Percentiles rank a stretch among this genome's conserved stretches.
Evolutionary conservation across 73 alveolate genomes (phyloP).

Genomic region (Paramecium octaurelia): DNA sequence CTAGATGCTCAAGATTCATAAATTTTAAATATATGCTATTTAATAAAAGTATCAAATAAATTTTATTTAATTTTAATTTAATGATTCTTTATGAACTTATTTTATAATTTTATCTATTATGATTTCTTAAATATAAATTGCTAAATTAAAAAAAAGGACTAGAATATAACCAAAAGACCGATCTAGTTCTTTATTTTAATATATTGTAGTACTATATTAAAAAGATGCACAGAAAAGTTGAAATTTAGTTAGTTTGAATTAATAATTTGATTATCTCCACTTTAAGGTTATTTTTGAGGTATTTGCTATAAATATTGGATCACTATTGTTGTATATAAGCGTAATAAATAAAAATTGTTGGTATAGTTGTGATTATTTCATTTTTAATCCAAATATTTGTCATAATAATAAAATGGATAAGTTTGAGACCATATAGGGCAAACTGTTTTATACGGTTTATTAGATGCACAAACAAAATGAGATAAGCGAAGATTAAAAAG

Average conservation of each 20-base stretch:
- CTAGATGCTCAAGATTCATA: too few species aligned
- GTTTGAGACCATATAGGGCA: neutral
- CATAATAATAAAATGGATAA: constrained; percentile 18
- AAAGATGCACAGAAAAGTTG: too few species aligned
- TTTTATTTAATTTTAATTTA: too few species aligned
- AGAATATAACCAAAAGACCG: neutral
- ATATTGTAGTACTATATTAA: too few species aligned
- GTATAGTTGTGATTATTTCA: neutral
- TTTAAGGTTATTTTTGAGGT: neutral
- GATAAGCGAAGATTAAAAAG: neutral
- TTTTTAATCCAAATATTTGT: constrained; percentile 11
- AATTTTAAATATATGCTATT: too few species aligned
- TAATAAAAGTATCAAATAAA: neutral
- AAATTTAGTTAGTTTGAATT: too few species aligned
- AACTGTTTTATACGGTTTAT: neutral
- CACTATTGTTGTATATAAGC: neutral
- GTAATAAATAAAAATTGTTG: neutral
- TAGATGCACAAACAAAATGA: neutral
- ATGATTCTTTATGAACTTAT: neutral
- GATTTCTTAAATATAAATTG: neutral
- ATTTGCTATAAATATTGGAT: neutral
- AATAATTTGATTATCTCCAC: neutral
- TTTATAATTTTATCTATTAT: neutral
- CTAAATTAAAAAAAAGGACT: too few species aligned
- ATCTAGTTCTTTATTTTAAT: neutral